Conservation (phyloP, 495 filamentous ascomycete species). For the Tuber umbilicatum region DNA sequence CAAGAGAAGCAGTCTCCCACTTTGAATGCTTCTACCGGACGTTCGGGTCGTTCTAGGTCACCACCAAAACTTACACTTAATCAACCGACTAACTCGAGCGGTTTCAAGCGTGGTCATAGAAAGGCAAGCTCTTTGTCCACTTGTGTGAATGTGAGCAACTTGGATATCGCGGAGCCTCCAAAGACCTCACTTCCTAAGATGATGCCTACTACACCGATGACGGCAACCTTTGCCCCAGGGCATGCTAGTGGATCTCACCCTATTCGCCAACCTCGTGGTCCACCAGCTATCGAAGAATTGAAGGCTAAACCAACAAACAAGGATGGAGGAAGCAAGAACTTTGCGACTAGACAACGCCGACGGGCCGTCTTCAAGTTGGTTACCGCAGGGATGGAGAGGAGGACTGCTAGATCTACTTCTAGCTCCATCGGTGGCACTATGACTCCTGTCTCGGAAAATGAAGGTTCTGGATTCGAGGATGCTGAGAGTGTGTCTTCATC, state of each 20-base stretch:
- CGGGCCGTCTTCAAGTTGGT: slow-evolving; percentile 86
- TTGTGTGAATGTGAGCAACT: slow-evolving; percentile 53
- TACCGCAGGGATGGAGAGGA: slow-evolving; percentile 80
- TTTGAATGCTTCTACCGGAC: slow-evolving; percentile 37
- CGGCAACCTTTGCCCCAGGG: slow-evolving; percentile 86
- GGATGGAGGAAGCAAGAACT: slow-evolving; percentile 97
- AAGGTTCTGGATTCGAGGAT: slow-evolving; percentile 73
- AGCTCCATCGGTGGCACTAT: slow-evolving; percentile 64
- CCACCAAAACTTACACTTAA: slow-evolving; percentile 54
- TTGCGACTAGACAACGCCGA: slow-evolving; percentile 85
- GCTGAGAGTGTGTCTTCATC: slow-evolving; percentile 78
- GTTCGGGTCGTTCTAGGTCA: slow-evolving; percentile 44
- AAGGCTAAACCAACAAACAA: slow-evolving; percentile 83
- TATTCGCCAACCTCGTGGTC: slow-evolving; percentile 84
- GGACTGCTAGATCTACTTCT: slow-evolving; percentile 56
- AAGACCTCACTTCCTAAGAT: slow-evolving; percentile 66
- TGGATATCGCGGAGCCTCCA: slow-evolving; percentile 51
- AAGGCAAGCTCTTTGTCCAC: slow-evolving; percentile 77
- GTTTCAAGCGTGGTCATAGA: slow-evolving; percentile 87
- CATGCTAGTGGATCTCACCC: slow-evolving; percentile 92
- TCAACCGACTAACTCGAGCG: slow-evolving; percentile 41
- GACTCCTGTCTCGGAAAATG: slow-evolving; percentile 77
- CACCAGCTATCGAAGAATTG: slow-evolving; percentile 87
- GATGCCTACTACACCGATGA: slow-evolving; percentile 73
- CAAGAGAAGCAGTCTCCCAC: slow-evolving; percentile 45